A percentile compares a stretch with the other conserved stretches of the same genome.
Evolutionary conservation across 2,329 filamentous ascomycete species (phyloP).

Genomic region (Penicillium frequentans): DNA sequence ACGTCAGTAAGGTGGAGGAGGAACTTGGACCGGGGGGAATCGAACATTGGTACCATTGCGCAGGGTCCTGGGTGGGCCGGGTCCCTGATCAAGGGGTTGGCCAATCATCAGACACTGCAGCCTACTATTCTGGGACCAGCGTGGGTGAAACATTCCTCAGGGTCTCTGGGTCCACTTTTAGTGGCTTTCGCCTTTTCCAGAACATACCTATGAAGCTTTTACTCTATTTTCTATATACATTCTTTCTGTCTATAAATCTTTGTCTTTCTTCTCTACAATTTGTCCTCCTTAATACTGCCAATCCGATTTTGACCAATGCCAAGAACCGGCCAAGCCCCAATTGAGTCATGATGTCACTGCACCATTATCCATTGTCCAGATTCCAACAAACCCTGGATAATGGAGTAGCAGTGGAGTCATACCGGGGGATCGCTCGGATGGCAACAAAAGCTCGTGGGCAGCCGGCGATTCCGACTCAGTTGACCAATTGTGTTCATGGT

Average conservation of each 20-base stretch:
- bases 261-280: not conserved
- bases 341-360: conserved; percentile 14
- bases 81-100: conserved; percentile 3
- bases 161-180: conserved; percentile 2
- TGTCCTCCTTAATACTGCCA: not conserved
- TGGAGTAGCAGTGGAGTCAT: conserved; percentile 2
- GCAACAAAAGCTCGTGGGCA: not conserved
- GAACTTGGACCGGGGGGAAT: not conserved
- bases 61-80: conserved; percentile 1
- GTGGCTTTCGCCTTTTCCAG: conserved; percentile 1
- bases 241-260: not conserved
- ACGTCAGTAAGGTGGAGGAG: not conserved
- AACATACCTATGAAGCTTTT: not conserved
- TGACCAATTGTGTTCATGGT: not conserved
- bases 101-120: not conserved
- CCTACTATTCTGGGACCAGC: not conserved
- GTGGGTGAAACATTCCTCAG: conserved; percentile 5
- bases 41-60: not conserved
- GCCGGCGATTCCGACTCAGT: not conserved
- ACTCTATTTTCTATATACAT: not conserved
- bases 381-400: conserved; percentile 8
- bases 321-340: not conserved
- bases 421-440: not conserved
- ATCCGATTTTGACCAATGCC: not conserved
- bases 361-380: conserved; percentile 3